Base-by-base conservation (phyloP, 345 rosid species). In the Populus alba region DNA sequence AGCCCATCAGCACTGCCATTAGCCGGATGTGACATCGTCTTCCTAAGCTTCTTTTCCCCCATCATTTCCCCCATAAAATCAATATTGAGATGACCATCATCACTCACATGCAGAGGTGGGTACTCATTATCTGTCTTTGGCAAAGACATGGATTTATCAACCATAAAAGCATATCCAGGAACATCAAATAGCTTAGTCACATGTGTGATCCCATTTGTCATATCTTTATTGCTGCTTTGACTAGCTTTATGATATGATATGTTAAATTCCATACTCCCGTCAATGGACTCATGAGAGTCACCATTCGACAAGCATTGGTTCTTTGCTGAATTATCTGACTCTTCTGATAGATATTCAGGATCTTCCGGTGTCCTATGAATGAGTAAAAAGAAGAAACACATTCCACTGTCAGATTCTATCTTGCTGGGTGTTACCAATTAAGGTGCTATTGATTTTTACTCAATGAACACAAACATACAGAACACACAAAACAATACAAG, bases 291-390 rank as follows among this genome's bases (percentile, higher is more conserved):
- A 13, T 79, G 87, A 70, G 91, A 85, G 79, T 88, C 91, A 68
- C 88, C 92, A 85, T 88, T 89, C 2, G 86, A 88, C 37, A 77
- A 80, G 79, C 79, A 82, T 31, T 80, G 92, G 72, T 91, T 82
- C 77, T 86, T 82, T 66, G 82, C 87, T 13, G 90, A 90, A 78
- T 84, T 87, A 74, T 90, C 92, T 1, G 89, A 89, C 35, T 83
- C 95, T 68, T 84, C 96, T 11, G 92, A 87, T 25, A 86, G 72
- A 71, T 84, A 89, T 51, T 87, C 98, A 35, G 88, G 87, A 82
- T 82, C 97, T 35, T 83, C 90, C 2, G 91, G 94, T 15, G 92
- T 91, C 99, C 99, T 96, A 83, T 75, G 57, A 75, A 81, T n/a
- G 39, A 70, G 77, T 66, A 51, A 69, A 68, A 11, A 74, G 41